Conservation (phyloP, 1,284 basidiomycete genomes). For the Ceratobasidium sp. region DNA sequence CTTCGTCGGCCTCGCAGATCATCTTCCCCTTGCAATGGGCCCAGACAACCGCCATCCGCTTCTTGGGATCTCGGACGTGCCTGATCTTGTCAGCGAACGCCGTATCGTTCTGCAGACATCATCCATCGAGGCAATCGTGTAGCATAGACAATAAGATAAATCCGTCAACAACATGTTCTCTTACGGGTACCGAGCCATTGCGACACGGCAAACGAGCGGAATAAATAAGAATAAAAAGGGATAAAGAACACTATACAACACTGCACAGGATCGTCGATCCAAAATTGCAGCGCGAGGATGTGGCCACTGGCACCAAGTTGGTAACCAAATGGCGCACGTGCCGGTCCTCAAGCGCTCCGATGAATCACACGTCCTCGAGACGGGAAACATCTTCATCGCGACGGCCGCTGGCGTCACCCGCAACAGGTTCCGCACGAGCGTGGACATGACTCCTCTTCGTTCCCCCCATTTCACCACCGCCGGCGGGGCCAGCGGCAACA, state of each 20-base stretch:
- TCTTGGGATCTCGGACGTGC: conserved; percentile 86
- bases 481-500: conserved; percentile 78
- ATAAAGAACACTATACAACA: conserved; percentile 7
- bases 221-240: conserved; percentile 22
- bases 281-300: conserved; percentile 28
- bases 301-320: neutral
- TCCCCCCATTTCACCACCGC: conserved; percentile 90
- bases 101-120: conserved; percentile 70
- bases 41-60: conserved; percentile 89
- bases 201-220: neutral
- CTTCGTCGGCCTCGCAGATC: conserved; percentile 85
- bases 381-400: conserved; percentile 10
- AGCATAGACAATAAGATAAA: conserved; percentile 24
- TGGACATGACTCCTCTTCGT: conserved; percentile 79
- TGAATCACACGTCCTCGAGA: conserved; percentile 26
- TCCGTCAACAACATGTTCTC: conserved; percentile 35
- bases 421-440: conserved; percentile 24
- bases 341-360: conserved; percentile 28
- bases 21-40: conserved; percentile 84
- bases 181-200: neutral
- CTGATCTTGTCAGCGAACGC: conserved; percentile 83
- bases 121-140: conserved; percentile 13
- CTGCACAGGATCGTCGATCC: conserved; percentile 44
- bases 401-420: conserved; percentile 1
- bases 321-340: conserved; percentile 10